Evolutionary conservation across 345 rosid genomes (phyloP), one percentile per base, ranked within the genome.

Genomic region (Linum lewisii): DNA sequence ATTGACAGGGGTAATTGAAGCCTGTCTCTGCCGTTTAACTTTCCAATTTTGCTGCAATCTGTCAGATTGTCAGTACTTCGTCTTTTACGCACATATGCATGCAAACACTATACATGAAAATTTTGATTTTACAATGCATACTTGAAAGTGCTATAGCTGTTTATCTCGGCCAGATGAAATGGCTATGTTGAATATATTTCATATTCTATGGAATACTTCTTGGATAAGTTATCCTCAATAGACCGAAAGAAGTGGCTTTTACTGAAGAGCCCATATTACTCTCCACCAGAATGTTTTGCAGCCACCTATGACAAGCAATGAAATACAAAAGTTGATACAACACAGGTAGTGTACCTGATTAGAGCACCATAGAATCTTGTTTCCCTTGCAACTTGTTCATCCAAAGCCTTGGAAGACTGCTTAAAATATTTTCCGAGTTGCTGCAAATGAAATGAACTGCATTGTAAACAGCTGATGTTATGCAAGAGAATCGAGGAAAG

Each of bases 1-100:
- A 50, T 71, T 89, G 74, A 84, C 73, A 49, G 90, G 70, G 56
- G 76, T 72, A 66, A 76, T 64, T 65, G 84, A 73, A 63, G 84
- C 84, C 65, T 83, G 55, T 18, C 97, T 93, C 77, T 80, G 97
- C 70, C 95, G 82, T 72, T 93, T 88, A 64, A 92, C 80, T 81
- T 92, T 92, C 97, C 99, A 92, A 72, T 88, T 92, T 78, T 80
- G 89, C 97, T 93, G 99, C 88, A 93, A 85, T 74, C 99, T 88
- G 78, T 78, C 49, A 57, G 75, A 69, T 61, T 63, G 64, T 74
- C 74, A 76, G 69, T 20, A 52, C 23, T 52, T 15, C 23, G 21
- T 52, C 11, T 52, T 13, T n/a, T 10, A 52, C 21, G 16, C 7
- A 21, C 25, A 6, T 4, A 9, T 29, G 4, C 1, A 8, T 29